These are phyloP conservation scores for Rutstroemia sp. DNA, from an alignment of 2,329 filamentous ascomycete genomes.

Conservation along the genomic window DNA sequence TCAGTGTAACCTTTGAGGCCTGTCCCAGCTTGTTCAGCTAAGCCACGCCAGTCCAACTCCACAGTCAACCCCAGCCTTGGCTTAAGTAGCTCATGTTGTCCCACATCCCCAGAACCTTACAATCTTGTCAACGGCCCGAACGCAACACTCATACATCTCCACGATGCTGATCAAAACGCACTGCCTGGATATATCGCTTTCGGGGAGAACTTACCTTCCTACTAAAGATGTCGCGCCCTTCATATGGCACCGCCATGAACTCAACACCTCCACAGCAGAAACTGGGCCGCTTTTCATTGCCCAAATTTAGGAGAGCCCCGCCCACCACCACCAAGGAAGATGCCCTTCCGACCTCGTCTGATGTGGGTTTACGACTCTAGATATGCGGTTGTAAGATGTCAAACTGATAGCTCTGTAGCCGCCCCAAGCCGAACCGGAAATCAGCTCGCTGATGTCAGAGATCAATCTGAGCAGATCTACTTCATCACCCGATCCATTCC, in stretches of 20 bases:
- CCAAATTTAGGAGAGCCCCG: background rate
- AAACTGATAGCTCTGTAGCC: slow-evolving; percentile 12
- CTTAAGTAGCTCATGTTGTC: no score
- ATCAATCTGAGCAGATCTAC: slow-evolving; percentile 18
- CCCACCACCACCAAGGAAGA: background rate
- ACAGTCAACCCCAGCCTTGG: no score
- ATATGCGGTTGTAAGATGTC: background rate
- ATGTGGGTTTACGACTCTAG: background rate
- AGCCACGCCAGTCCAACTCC: no score
- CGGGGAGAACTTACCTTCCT: background rate
- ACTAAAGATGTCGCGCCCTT: slow-evolving; percentile 2
- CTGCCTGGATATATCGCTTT: background rate
- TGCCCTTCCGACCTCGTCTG: background rate
- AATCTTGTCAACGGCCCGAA: background rate
- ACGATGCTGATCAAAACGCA: background rate
- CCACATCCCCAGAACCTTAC: no score
- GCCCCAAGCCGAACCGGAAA: slow-evolving; percentile 16
- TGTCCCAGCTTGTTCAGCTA: no score
- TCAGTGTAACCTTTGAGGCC: no score
- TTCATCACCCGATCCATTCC: slow-evolving; percentile 22
- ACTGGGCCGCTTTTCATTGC: slow-evolving; percentile 3
- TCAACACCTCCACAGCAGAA: background rate
- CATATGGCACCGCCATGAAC: background rate
- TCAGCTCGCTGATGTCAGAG: slow-evolving; percentile 15
- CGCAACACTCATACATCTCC: background rate